These are phyloP conservation scores for Wilcoxina mikolae DNA, from an alignment of 495 filamentous ascomycete species.

Conservation along the genomic window DNA sequence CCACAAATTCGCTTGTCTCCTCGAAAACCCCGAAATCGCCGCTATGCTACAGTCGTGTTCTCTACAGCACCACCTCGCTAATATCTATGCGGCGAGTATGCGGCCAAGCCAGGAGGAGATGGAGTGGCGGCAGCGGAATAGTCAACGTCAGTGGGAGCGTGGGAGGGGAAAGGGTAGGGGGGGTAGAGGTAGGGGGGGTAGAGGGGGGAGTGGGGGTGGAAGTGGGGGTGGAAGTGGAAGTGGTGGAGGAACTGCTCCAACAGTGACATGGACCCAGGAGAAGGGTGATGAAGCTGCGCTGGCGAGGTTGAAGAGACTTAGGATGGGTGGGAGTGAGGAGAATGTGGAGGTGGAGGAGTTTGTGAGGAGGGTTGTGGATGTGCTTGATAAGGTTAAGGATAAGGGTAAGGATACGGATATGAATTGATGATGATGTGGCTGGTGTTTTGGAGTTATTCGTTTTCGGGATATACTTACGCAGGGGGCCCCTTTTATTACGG, in stretches of 20 bases:
- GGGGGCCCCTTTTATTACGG: too few relatives aligned
- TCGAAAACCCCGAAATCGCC: slow-evolving; percentile 15
- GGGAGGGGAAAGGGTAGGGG: slow-evolving; percentile 19
- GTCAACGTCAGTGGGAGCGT: slow-evolving; percentile 6
- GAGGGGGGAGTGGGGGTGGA: slow-evolving; percentile 11
- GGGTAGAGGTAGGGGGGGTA: slow-evolving; percentile 10
- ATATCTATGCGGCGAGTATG: slow-evolving; percentile 15
- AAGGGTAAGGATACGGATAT: too few relatives aligned
- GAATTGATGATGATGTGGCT: too few relatives aligned
- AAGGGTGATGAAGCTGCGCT: slow-evolving; percentile 14
- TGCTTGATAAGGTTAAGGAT: too few relatives aligned
- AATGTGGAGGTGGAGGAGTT: slow-evolving; percentile 24
- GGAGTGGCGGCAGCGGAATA: slow-evolving; percentile 18
- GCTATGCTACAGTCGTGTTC: slow-evolving; percentile 16
- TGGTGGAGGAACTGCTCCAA: background rate
- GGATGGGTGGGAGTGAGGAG: slow-evolving; percentile 6
- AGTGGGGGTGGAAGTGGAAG: too few relatives aligned
- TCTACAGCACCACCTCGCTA: slow-evolving; percentile 17
- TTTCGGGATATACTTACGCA: too few relatives aligned
- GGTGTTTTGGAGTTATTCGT: too few relatives aligned
- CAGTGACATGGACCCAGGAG: slow-evolving; percentile 16
- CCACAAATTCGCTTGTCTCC: slow-evolving; percentile 14
- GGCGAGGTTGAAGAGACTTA: slow-evolving; percentile 12
- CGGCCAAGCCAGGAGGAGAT: slow-evolving; percentile 7
- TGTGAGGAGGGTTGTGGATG: slow-evolving; percentile 14